phyloP scores from a whole-genome alignment of 164 flowering plant species.

The Pachysandra terminalis region DNA sequence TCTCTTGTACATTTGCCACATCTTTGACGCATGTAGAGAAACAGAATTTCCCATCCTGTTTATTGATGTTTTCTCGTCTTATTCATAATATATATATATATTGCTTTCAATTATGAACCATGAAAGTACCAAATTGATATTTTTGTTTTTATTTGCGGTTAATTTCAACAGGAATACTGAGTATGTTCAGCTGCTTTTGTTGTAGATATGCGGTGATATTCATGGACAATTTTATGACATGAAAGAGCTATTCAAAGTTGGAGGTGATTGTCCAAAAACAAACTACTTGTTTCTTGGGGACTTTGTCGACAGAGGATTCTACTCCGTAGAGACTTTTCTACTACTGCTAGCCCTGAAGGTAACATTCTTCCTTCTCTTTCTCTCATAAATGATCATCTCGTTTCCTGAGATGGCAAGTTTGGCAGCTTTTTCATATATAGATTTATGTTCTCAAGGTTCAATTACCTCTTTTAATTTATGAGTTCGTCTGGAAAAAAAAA shows the following conservation, averaged over 20 bases:
- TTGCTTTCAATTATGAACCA: not conserved
- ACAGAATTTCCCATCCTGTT: not conserved
- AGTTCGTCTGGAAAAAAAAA: not conserved
- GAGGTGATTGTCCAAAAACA: conserved; percentile 99
- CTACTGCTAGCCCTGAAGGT: conserved; percentile 96
- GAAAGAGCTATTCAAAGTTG: conserved; percentile 99
- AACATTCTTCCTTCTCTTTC: conserved; percentile 7
- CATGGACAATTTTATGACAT: conserved; percentile 98
- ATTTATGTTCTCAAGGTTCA: not conserved
- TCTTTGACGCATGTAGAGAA: not conserved
- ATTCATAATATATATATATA: too few relatives aligned
- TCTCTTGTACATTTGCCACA: not conserved
- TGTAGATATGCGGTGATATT: conserved; percentile 96
- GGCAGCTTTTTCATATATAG: not conserved
- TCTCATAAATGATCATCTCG: not conserved
- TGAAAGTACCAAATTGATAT: not conserved
- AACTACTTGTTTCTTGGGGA: conserved; percentile 97
- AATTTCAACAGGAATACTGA: not conserved
- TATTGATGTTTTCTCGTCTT: not conserved
- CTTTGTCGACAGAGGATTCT: conserved; percentile 97
- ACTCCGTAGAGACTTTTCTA: conserved; percentile 95
- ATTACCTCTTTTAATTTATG: not conserved
- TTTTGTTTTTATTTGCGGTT: not conserved
- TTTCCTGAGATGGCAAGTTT: not conserved
- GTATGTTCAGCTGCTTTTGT: conserved; percentile 1